Evolutionary conservation across 495 filamentous ascomycete species (phyloP).

Genomic region (Collariella sp.): DNA sequence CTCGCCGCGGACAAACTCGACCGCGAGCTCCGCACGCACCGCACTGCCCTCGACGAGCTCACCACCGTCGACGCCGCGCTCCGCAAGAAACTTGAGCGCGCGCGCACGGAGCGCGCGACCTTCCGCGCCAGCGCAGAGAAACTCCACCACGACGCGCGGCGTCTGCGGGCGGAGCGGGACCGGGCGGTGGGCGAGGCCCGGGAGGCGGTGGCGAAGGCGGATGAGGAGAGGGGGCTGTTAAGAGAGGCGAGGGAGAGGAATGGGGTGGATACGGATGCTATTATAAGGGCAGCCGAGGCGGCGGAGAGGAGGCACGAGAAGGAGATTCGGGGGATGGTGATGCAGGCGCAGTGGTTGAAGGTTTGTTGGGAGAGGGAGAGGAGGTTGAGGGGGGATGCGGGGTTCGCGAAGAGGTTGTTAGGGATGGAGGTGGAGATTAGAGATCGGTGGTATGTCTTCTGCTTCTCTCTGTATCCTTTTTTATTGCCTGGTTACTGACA

Average conservation of each 20-base stretch:
- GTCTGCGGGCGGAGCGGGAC: conserved; percentile 32
- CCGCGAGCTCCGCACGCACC: conserved; percentile 33
- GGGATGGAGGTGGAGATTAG: conserved; percentile 73
- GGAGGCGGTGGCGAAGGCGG: conserved; percentile 14
- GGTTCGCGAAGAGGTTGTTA: conserved; percentile 70
- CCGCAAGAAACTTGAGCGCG: conserved; percentile 41
- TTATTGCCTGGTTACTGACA: not conserved
- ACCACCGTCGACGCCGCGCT: conserved; percentile 24
- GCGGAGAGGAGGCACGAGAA: conserved; percentile 58
- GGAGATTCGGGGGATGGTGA: conserved; percentile 73
- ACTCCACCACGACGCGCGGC: conserved; percentile 34
- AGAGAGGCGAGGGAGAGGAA: conserved; percentile 7
- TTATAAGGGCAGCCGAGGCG: conserved; percentile 43
- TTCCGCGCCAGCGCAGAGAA: conserved; percentile 38
- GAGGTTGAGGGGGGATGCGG: conserved; percentile 64
- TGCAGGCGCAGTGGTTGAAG: conserved; percentile 84
- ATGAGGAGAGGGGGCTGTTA: conserved; percentile 14
- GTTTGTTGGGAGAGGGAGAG: conserved; percentile 71
- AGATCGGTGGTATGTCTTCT: conserved; percentile 68
- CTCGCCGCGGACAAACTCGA: conserved; percentile 41
- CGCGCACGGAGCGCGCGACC: conserved; percentile 35
- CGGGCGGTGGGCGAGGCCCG: conserved; percentile 20
- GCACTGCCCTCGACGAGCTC: conserved; percentile 29
- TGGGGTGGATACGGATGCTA: conserved; percentile 29
- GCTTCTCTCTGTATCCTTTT: conserved; percentile 12